Evolutionary conservation across 768 basidiomycete genomes (phyloP), one percentile per base, ranked within the genome.

Genomic region (Leccinum imitatum): DNA sequence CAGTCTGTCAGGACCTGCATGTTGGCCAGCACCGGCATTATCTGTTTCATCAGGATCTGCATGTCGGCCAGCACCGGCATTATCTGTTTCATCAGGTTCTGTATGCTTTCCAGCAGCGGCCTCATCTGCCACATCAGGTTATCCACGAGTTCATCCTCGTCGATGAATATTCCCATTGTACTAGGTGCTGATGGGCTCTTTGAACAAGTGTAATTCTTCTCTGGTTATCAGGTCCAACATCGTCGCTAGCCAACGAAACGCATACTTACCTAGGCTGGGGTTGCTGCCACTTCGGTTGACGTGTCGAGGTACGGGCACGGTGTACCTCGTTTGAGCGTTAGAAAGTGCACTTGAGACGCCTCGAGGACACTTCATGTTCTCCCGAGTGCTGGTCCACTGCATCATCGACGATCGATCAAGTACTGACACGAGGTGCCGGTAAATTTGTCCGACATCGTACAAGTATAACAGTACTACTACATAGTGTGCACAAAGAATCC

Each of bases 151-250:
- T 50, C 48, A 2, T 50, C 52, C 39, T 71, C 69, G 53, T 70
- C 48, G 5, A 72, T 10, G 4, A 69, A 33, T 4, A 71, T 7
- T 4, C 60, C 67, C 69, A 69, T 69, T 33, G 4, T 13, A 33
- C 10, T 11, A 35, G 33, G 33, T 35, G 35, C 0, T 15, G 35
- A 11, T 6, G 41, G n/a, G 17, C 50, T 50, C 23, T 33, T 21
- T n/a, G 17, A n/a, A 19, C n/a, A 11, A 25, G 14, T 19, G 30
- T 39, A 17, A 14, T 41, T 35, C 41, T 50, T 17, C 30, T 30
- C 31, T 25, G 15, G 25, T 33, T 41, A 57, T 57, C 54, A 59
- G 50, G 33, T 33, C n/a, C 23, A 35, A 21, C 33, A 13, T 48
- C 3, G 23, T 39, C 48, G 15, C 21, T 27, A n/a, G n/a, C n/a